phyloP scores from a whole-genome alignment of 192 early-diverging fungal genomes.

The Chytriomyces sp. region DNA sequence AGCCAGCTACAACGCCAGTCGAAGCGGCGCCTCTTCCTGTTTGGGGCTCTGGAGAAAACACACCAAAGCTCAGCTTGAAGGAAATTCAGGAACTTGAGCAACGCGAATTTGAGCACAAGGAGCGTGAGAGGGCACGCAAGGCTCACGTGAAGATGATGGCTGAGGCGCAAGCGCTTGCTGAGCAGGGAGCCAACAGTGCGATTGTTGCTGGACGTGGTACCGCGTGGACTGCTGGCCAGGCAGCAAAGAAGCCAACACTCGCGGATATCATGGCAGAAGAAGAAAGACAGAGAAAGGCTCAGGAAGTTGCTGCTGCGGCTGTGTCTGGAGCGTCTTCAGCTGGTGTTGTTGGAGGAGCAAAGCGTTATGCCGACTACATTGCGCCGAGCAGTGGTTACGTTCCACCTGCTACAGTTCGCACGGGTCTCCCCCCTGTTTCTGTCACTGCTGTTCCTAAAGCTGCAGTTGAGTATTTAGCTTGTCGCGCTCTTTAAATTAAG shows the following conservation, averaged over 20 bases:
- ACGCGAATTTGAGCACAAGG: slow-evolving; percentile 33
- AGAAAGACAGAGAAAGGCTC: slow-evolving; percentile 41
- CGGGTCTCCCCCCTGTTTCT: background rate
- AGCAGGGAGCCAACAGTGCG: slow-evolving; percentile 38
- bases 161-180: slow-evolving; percentile 48
- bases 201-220: slow-evolving; percentile 16
- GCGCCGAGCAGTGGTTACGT: slow-evolving; percentile 1
- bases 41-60: slow-evolving; percentile 18
- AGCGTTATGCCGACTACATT: slow-evolving; percentile 53
- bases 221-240: slow-evolving; percentile 34
- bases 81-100: slow-evolving; percentile 60
- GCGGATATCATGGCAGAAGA: slow-evolving; percentile 62
- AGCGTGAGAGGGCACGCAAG: slow-evolving; percentile 40
- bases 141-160: slow-evolving; percentile 46
- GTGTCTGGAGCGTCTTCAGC: background rate
- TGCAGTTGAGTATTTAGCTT: background rate
- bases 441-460: background rate
- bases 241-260: slow-evolving; percentile 40
- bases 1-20: slow-evolving; percentile 27
- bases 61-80: slow-evolving; percentile 53
- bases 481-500: background rate
- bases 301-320: slow-evolving; percentile 36
- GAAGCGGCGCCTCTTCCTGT: background rate
- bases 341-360: slow-evolving; percentile 30
- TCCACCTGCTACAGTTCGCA: background rate